A percentile compares a stretch with the other conserved stretches of the same genome.
Conservation (phyloP, 495 filamentous ascomycete species). For the Viridothelium virens region DNA sequence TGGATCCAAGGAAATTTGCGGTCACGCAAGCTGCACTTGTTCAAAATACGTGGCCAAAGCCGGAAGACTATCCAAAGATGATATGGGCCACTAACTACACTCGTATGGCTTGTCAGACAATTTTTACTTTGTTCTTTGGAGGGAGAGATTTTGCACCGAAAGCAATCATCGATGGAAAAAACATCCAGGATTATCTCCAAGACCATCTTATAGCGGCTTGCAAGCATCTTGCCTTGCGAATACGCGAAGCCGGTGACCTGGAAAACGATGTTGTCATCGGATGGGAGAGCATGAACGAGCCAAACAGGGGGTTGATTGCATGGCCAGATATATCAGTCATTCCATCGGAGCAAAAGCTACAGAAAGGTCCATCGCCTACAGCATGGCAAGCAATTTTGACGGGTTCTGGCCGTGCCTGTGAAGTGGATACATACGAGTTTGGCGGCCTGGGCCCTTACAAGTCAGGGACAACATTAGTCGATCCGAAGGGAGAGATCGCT, state of each 20-base stretch:
- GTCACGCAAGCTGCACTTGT: slow-evolving; percentile 88
- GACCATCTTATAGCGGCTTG: slow-evolving; percentile 75
- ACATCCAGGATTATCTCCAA: slow-evolving; percentile 95
- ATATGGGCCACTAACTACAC: slow-evolving; percentile 98
- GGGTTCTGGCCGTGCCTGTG: slow-evolving; percentile 80
- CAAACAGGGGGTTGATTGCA: slow-evolving; percentile 82
- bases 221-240: slow-evolving; percentile 69
- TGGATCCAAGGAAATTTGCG: slow-evolving; percentile 77
- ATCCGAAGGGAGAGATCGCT: slow-evolving; percentile 74
- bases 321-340: slow-evolving; percentile 73
- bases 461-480: slow-evolving; percentile 71
- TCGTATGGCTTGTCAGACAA: slow-evolving; percentile 75
- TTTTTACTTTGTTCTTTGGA: slow-evolving; percentile 91
- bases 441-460: slow-evolving; percentile 87
- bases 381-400: slow-evolving; percentile 89
- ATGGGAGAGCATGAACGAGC: slow-evolving; percentile 94
- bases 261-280: slow-evolving; percentile 84
- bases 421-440: slow-evolving; percentile 87
- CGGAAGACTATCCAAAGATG: slow-evolving; percentile 90
- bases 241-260: slow-evolving; percentile 84
- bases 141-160: slow-evolving; percentile 93
- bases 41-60: slow-evolving; percentile 88
- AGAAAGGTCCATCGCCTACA: slow-evolving; percentile 89
- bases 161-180: slow-evolving; percentile 86
- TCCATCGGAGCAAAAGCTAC: slow-evolving; percentile 80